Evolutionary conservation across 208 protist genomes (phyloP).

Genomic region (Ichthyophonus hoferi): DNA sequence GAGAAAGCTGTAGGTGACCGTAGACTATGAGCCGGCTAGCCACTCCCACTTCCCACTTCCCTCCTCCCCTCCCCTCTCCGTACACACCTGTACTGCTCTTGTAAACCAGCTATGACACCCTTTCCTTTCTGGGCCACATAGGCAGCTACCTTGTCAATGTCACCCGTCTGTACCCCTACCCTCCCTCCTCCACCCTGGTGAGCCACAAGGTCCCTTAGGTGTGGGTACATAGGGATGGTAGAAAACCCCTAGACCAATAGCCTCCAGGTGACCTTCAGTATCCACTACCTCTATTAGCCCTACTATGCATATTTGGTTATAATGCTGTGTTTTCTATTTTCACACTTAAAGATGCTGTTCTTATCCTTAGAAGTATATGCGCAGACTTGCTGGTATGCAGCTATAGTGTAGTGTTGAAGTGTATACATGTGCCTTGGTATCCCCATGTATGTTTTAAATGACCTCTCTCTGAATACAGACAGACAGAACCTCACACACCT

Average conservation of each 20-base stretch:
- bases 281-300: background rate
- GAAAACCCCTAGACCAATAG: too few species aligned
- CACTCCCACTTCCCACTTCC: background rate
- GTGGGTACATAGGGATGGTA: too few species aligned
- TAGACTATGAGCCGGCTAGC: too few species aligned
- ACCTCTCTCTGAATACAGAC: background rate
- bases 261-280: background rate
- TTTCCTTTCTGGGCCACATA: background rate
- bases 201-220: too few species aligned
- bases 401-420: too few species aligned
- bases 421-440: too few species aligned
- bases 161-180: background rate
- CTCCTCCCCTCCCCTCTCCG: background rate
- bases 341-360: too few species aligned
- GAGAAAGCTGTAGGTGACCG: background rate
- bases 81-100: background rate
- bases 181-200: too few species aligned
- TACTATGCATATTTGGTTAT: background rate
- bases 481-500: too few species aligned
- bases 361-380: too few species aligned
- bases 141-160: background rate
- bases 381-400: too few species aligned
- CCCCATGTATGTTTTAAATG: too few species aligned
- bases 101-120: background rate
- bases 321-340: background rate